These are phyloP conservation scores for Cymodocea nodosa DNA, from an alignment of 116 monocot genomes.

Conservation along the genomic window DNA sequence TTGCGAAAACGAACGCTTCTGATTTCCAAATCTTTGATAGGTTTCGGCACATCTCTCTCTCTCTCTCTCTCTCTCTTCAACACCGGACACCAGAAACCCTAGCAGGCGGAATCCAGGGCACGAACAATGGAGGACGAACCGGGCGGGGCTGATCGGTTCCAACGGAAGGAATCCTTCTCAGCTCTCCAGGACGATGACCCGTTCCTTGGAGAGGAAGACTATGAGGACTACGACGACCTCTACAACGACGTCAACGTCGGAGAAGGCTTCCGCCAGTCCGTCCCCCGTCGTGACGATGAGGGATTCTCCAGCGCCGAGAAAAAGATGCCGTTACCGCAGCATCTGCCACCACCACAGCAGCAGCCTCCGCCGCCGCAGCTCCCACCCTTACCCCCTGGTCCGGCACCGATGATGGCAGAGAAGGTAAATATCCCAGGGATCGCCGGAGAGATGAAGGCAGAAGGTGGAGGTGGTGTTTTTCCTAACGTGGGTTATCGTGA, in stretches of 20 bases:
- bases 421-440: constrained; percentile 1
- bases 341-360: background rate
- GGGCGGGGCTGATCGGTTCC: background rate
- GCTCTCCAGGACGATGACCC: constrained; percentile 59
- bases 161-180: constrained; percentile 18
- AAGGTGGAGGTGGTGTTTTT: constrained; percentile 3
- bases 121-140: background rate
- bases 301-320: background rate
- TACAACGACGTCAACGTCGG: constrained; percentile 93
- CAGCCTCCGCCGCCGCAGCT: background rate
- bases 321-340: background rate
- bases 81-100: background rate
- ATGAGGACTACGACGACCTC: constrained; percentile 81
- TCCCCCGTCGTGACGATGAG: constrained; percentile 2
- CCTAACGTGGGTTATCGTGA: no score
- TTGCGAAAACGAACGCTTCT: no score
- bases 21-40: no score
- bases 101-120: background rate
- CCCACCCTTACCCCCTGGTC: background rate
- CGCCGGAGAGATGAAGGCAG: background rate
- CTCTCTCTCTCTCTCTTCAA: background rate
- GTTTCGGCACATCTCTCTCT: background rate
- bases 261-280: constrained; percentile 47
- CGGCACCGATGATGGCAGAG: background rate
- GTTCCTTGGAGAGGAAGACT: constrained; percentile 67